These are phyloP conservation scores for Lentinus brumalis DNA, from an alignment of 768 basidiomycete genomes.

Conservation along the genomic window DNA sequence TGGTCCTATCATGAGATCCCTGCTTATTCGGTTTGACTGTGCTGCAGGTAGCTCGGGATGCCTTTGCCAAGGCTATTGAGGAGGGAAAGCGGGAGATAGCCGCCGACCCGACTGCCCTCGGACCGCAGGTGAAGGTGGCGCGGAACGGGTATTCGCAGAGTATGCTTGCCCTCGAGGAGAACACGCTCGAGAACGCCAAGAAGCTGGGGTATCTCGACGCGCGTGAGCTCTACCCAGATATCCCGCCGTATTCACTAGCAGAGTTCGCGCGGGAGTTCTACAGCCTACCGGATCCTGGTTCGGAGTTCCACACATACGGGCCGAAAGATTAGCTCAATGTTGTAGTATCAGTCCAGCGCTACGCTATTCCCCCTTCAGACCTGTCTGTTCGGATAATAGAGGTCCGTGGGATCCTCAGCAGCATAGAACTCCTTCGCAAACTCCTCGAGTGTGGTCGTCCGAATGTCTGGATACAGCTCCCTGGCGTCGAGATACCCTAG, in stretches of 20 bases:
- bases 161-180: conserved; percentile 30
- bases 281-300: not conserved
- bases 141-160: not conserved
- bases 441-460: conserved; percentile 18
- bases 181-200: conserved; percentile 26
- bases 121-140: not conserved
- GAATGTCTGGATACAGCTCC: conserved; percentile 31
- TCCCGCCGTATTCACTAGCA: conserved; percentile 15
- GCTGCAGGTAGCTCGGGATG: not conserved
- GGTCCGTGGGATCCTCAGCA: no score
- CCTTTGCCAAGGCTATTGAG: no score
- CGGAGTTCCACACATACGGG: conserved; percentile 1
- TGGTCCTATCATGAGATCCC: not conserved
- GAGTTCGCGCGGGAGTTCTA: conserved; percentile 18
- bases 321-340: no score
- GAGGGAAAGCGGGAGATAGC: not conserved
- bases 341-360: no score
- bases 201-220: conserved; percentile 28
- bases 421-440: conserved; percentile 8
- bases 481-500: conserved; percentile 28
- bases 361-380: no score
- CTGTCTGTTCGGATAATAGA: no score
- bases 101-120: conserved; percentile 12
- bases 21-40: not conserved
- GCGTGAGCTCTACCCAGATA: conserved; percentile 30